These are phyloP conservation scores for Ophioceras dolichostomum DNA, from an alignment of 2,329 filamentous ascomycete species.

Conservation along the genomic window DNA sequence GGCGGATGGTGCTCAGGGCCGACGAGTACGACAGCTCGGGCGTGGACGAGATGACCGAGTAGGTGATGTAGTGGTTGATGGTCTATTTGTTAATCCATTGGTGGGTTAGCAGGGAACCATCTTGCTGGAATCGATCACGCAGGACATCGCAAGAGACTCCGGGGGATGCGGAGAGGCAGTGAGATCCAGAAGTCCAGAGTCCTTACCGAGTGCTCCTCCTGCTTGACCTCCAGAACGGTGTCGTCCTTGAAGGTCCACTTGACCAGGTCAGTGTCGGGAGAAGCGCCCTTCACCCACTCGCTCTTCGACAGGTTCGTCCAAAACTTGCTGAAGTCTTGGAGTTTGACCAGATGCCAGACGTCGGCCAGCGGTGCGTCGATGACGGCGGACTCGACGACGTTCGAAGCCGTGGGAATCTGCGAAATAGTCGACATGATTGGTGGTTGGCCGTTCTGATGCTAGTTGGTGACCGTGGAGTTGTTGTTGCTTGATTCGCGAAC, in stretches of 20 bases:
- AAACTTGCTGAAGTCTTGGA: conserved; percentile 56
- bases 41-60: conserved; percentile 55
- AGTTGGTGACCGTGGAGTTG: no score
- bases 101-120: no score
- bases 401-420: conserved; percentile 52
- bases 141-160: no score
- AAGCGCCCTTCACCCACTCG: conserved; percentile 51
- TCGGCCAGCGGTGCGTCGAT: conserved; percentile 53
- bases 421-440: conserved; percentile 13
- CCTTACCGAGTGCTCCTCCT: conserved; percentile 60
- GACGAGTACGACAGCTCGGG: conserved; percentile 54
- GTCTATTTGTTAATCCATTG: conserved; percentile 27
- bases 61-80: conserved; percentile 66
- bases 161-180: no score
- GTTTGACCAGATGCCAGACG: conserved; percentile 67
- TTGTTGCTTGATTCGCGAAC: no score
- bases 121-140: no score
- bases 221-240: conserved; percentile 57
- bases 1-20: conserved; percentile 54
- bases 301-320: conserved; percentile 50
- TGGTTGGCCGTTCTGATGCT: no score
- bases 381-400: conserved; percentile 53
- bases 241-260: conserved; percentile 63
- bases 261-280: conserved; percentile 53
- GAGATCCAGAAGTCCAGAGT: conserved; percentile 3